Evolutionary conservation across 148 eudicot species (phyloP).

Genomic region (Rhododendron griersonianum): DNA sequence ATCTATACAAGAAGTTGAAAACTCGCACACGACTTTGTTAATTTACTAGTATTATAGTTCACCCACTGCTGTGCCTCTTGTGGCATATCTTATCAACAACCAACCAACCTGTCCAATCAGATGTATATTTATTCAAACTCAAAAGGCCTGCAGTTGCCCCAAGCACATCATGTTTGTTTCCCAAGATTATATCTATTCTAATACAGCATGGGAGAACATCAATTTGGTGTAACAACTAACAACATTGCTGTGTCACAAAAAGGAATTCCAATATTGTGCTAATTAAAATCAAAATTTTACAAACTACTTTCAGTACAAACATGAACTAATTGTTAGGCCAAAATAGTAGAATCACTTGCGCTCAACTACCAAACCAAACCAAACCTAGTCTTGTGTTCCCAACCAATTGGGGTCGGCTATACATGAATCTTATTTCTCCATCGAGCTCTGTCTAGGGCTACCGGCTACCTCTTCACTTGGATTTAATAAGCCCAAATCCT

Average conservation of each 20-base stretch:
- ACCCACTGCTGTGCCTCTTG: background rate
- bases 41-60: background rate
- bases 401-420: no score
- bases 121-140: background rate
- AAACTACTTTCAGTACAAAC: background rate
- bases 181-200: background rate
- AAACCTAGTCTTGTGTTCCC: background rate
- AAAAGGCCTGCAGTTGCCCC: background rate
- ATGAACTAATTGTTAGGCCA: background rate
- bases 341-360: background rate
- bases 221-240: background rate
- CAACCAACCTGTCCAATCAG: background rate
- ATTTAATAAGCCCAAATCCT: background rate
- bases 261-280: background rate
- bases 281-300: background rate
- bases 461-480: no score
- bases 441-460: background rate
- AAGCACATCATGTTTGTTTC: background rate
- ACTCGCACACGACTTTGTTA: background rate
- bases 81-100: background rate
- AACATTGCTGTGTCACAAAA: background rate
- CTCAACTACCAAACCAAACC: background rate
- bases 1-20: background rate
- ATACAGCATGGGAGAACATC: background rate
- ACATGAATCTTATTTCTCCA: background rate